phyloP scores from a whole-genome alignment of 208 protist species.

The Phytomonas sp. region DNA sequence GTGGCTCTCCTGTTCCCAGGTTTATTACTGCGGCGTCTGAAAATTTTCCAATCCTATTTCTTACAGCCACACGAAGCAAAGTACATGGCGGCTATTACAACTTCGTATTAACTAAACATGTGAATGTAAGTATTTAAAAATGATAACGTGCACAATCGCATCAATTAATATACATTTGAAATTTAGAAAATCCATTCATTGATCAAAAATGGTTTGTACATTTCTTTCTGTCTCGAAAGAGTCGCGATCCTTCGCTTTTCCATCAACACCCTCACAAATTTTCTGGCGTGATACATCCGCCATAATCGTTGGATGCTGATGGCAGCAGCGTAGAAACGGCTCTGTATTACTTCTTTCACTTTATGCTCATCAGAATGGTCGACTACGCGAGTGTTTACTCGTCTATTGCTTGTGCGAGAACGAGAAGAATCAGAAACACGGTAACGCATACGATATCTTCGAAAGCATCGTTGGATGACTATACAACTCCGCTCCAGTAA shows the following conservation, averaged over 20 bases:
- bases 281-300: background rate
- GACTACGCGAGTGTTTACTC: background rate
- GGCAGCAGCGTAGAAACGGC: background rate
- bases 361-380: background rate
- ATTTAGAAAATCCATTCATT: background rate
- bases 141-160: background rate
- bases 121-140: background rate
- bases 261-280: background rate
- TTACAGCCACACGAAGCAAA: background rate
- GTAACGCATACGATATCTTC: conserved; percentile 25
- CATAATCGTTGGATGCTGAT: background rate
- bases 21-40: background rate
- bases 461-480: conserved; percentile 53
- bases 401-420: conserved; percentile 2
- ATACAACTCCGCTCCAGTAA: conserved; percentile 37
- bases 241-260: background rate
- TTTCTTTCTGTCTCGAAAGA: background rate
- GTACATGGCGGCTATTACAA: background rate
- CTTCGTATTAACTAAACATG: background rate
- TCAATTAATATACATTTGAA: conserved; percentile 1
- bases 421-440: conserved; percentile 4
- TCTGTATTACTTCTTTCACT: background rate
- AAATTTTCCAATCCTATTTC: background rate
- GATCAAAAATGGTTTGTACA: background rate
- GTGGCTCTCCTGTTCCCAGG: background rate